These are phyloP conservation scores for Phyllachora maydis DNA, from an alignment of 2,329 filamentous ascomycete species.

Conservation along the genomic window DNA sequence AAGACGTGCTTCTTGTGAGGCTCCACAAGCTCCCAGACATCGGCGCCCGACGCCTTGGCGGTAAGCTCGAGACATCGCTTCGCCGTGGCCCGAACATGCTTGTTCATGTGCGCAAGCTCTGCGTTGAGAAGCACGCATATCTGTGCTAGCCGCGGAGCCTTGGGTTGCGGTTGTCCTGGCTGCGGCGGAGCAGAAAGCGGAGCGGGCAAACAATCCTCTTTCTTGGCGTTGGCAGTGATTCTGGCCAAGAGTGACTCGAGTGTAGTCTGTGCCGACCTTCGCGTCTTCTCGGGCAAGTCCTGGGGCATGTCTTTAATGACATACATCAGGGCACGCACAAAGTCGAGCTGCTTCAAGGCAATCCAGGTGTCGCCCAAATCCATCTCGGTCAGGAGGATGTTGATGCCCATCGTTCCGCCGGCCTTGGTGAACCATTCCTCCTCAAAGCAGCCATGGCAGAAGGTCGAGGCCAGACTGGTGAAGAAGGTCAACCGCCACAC, in stretches of 20 bases:
- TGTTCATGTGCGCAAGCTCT: slow-evolving; percentile 90
- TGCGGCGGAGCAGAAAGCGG: slow-evolving; percentile 14
- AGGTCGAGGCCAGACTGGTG: slow-evolving; percentile 57
- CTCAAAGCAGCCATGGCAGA: slow-evolving; percentile 88
- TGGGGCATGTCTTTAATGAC: slow-evolving; percentile 97
- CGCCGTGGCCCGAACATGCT: slow-evolving; percentile 74
- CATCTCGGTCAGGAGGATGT: slow-evolving; percentile 66
- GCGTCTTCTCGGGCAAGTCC: slow-evolving; percentile 78
- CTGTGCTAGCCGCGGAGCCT: slow-evolving; percentile 42
- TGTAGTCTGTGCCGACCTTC: slow-evolving; percentile 63
- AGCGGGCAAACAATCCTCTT: slow-evolving; percentile 41
- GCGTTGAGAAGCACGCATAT: slow-evolving; percentile 72
- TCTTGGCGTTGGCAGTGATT: slow-evolving; percentile 60
- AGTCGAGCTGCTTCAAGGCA: slow-evolving; percentile 62
- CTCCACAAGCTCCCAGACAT: slow-evolving; percentile 73
- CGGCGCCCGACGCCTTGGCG: slow-evolving; percentile 53
- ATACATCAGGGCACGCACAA: slow-evolving; percentile 80
- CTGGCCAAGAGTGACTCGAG: slow-evolving; percentile 59
- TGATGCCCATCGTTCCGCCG: slow-evolving; percentile 78
- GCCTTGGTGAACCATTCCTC: slow-evolving; percentile 99
- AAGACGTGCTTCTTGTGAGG: slow-evolving; percentile 80
- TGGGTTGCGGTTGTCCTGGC: slow-evolving; percentile 20
- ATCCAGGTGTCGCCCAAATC: slow-evolving; percentile 75
- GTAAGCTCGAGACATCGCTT: slow-evolving; percentile 65
- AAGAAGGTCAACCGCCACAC: slow-evolving; percentile 72